These are phyloP conservation scores for Euryodendron excelsum DNA, from an alignment of 148 eudicot genomes.

Conservation along the genomic window DNA sequence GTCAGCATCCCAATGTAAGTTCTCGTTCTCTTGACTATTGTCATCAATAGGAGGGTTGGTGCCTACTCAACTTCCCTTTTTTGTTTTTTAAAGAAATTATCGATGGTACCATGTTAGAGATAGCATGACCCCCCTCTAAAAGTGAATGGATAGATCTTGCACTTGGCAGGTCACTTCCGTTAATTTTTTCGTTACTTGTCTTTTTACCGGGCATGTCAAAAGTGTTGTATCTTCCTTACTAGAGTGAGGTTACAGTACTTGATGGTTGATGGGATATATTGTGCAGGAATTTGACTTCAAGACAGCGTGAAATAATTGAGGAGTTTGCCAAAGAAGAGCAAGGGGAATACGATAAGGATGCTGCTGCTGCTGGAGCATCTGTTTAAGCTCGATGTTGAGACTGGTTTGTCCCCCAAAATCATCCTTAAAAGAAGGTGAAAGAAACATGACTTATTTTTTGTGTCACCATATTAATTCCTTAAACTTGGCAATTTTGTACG, in stretches of 20 bases:
- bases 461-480: neutral
- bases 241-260: neutral
- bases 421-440: neutral
- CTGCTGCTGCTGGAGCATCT: conserved; percentile 87
- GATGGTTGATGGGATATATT: neutral
- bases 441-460: neutral
- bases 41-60: neutral
- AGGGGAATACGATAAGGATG: conserved; percentile 54
- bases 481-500: conserved; percentile 19
- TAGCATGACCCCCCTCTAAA: too few species aligned
- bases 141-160: too few species aligned
- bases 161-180: too few species aligned
- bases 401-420: neutral
- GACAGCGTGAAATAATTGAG: conserved; percentile 84
- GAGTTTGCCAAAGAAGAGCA: conserved; percentile 88
- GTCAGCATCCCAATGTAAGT: conserved; percentile 92
- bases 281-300: conserved; percentile 65
- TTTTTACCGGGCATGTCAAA: too few species aligned
- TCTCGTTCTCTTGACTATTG: neutral
- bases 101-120: too few species aligned
- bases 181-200: too few species aligned
- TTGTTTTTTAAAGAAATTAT: too few species aligned
- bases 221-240: neutral
- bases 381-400: conserved; percentile 18
- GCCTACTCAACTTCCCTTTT: too few species aligned